A percentile compares a stretch with the other conserved stretches of the same genome.
Evolutionary conservation across 139 green algal species (phyloP).

Genomic region (Auxenochlorella pyrenoidosa): DNA sequence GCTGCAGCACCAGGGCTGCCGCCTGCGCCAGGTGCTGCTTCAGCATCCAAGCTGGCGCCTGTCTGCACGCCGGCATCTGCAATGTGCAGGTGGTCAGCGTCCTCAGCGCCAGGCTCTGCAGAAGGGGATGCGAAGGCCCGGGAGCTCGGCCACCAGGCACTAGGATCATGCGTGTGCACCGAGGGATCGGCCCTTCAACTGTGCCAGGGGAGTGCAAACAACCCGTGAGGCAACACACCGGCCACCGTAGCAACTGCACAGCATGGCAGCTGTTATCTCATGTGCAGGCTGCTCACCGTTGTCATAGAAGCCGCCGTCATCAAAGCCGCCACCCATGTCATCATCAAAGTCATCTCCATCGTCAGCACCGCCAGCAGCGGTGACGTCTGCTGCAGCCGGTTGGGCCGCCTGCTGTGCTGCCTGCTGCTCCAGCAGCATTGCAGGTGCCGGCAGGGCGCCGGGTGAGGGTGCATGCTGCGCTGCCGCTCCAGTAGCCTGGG

Average conservation of each 20-base stretch:
- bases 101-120: neutral
- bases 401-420: neutral
- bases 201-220: too few relatives aligned
- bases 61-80: conserved; percentile 30
- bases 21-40: neutral
- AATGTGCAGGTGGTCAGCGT: neutral
- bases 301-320: neutral
- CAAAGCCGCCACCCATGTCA: neutral
- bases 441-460: neutral
- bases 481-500: neutral
- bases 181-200: too few relatives aligned
- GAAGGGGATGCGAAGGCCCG: neutral
- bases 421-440: neutral
- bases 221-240: too few relatives aligned
- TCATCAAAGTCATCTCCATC: neutral
- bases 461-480: neutral
- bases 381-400: neutral
- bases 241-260: neutral
- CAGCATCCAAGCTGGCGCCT: conserved; percentile 16
- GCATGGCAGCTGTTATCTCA: too few relatives aligned
- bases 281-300: neutral
- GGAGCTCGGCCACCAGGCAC: neutral
- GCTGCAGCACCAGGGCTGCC: neutral
- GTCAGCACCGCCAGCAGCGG: neutral
- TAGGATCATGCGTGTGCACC: too few relatives aligned